phyloP scores from a whole-genome alignment of 805 yeast species.

The Lipomyces mesembrius region DNA sequence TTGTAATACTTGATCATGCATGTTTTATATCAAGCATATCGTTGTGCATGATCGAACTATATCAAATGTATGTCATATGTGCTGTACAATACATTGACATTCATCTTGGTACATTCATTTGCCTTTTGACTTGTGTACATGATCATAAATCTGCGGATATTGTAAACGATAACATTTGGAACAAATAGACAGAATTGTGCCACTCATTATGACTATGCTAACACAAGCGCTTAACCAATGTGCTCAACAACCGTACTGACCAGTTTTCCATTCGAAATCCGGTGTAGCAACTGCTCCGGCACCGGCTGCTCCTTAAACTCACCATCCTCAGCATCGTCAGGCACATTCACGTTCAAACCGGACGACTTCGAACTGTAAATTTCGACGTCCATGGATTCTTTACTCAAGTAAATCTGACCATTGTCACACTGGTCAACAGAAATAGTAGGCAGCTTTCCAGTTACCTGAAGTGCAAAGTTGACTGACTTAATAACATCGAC shows the following conservation, averaged over 20 bases:
- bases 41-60: background rate
- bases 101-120: conserved; percentile 1
- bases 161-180: background rate
- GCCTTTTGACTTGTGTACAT: background rate
- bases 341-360: conserved; percentile 81
- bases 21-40: too few relatives aligned
- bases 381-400: conserved; percentile 72
- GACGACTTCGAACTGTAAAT: conserved; percentile 85
- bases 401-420: conserved; percentile 77
- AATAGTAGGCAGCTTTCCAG: conserved; percentile 81
- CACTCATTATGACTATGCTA: background rate
- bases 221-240: conserved; percentile 56
- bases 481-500: conserved; percentile 82
- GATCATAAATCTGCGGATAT: background rate
- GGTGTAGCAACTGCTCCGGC: conserved; percentile 90
- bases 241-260: conserved; percentile 79
- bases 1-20: background rate
- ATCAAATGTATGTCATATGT: background rate
- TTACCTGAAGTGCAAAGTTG: conserved; percentile 82
- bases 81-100: background rate
- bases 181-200: too few relatives aligned
- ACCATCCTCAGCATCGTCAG: conserved; percentile 65
- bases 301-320: conserved; percentile 81
- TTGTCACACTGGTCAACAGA: conserved; percentile 87
- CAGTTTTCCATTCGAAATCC: conserved; percentile 62